Base-by-base conservation (phyloP, 208 protist genomes). In the Trypanosoma vivax region DNA sequence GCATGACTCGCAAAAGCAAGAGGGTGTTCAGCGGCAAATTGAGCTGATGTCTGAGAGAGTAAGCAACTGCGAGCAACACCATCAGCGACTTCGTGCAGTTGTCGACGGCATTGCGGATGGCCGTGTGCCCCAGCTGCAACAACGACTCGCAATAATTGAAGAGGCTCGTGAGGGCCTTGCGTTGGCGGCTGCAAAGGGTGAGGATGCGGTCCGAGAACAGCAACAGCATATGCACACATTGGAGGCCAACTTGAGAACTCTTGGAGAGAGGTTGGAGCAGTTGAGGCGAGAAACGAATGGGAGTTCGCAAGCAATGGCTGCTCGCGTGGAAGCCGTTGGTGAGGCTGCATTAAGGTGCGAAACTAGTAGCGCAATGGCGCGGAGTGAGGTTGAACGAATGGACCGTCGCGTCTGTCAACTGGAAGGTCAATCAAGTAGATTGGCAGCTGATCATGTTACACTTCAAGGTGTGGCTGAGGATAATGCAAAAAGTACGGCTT, bases 311-410 rank as follows among this genome's bases (percentile, higher is more conserved):
- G 63, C 68, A 19, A 34, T 81, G 29, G 55, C 51, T 27, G 63
- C 65, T 24, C 60, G 75, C n/a, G 39, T 80, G 10, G 80, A 88
- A 45, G 57, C 60, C 38, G 65, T 60, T 3, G 73, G 73, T 53
- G 81, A 77, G 9, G 31, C 65, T 6, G 72, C 72, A 3, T 50
- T 69, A 2, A 63, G 75, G n/a, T 58, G 68, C 16, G 77, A 88
- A 42, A 65, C 68, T 23, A 63, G 65, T 18, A 87, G 70, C 54
- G 70, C 69, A 23, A 53, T 70, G 3, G 74, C 73, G 3, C 72
- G 73, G 40, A 65, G 70, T 5, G 84, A 84, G 50, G 70, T 84
- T 49, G 66, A 79, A 24, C 71, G 84, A 5, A 64, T 87, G 19
- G 77, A 84, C 56, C 78, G 74, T 38, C 79, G 79, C 27, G 33